Base-by-base conservation (phyloP, 768 basidiomycete species). In the Crepidotus variabilis region DNA sequence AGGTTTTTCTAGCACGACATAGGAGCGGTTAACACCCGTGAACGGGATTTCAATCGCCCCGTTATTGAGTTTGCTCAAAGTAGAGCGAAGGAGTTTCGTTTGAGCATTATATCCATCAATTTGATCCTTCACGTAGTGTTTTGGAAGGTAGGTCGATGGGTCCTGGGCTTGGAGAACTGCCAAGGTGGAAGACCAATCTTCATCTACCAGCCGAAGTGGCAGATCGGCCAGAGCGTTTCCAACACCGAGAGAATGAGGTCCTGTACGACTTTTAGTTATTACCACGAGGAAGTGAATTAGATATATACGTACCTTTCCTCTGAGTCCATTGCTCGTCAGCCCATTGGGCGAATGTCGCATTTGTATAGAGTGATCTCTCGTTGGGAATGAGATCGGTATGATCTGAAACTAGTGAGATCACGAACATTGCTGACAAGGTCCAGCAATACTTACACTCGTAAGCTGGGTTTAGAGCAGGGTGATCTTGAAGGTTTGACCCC, bases 41-140 rank as follows among this genome's bases (percentile, higher is more conserved):
- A 57, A 57, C 3, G 57, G 57, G 3, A 57, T 57, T 24, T 57
- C 57, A 2, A 54, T 52, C 22, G 53, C 57, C 14, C 57, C 57
- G 22, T 53, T 57, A 47, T 57, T 48, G 18, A 34, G 47, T 50
- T 52, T 57, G 16, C 52, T 51, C 16, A 57, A 57, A 5, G 51
- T 52, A 35, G 51, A 18, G 18, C 49, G 57, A 2, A 57, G 52
- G 21, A 50, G 20, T 8, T 48, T 51, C 5, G 47, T 54, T 28
- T 59, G 58, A n/a, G 54, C 58, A 11, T 52, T 13, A 23, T 22
- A 59, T 4, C 58, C 58, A 2, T 46, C 36, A 9, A 59, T 43
- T 10, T 59, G 52, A 6, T 59, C 50, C 9, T 54, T 7, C 21
- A 9, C 35, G 47, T 59, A 59, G 2, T 50, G 51, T 51, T 50